A percentile compares a stretch with the other conserved stretches of the same genome.
These are phyloP conservation scores for Aphanomyces astaci DNA, from an alignment of 352 stramenopile genomes.

Conservation along the genomic window DNA sequence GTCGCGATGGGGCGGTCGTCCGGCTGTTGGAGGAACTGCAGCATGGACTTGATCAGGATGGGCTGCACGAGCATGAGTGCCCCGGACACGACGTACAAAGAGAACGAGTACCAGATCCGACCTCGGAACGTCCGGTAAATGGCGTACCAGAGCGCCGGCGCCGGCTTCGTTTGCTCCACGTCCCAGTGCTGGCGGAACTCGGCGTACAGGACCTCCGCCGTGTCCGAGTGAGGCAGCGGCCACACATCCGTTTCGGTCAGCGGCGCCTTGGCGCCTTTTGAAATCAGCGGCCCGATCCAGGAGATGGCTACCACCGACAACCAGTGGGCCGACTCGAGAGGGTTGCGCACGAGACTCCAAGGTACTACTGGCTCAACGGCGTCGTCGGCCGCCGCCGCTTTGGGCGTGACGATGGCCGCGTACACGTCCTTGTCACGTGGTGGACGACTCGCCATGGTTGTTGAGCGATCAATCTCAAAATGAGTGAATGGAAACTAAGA, in stretches of 20 bases:
- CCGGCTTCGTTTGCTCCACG: constrained; percentile 22
- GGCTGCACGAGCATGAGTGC: constrained; percentile 36
- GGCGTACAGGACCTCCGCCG: constrained; percentile 24
- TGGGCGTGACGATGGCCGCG: not conserved
- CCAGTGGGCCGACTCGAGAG: constrained; percentile 33
- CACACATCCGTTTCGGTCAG: constrained; percentile 33
- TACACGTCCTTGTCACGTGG: no score
- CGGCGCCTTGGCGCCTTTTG: constrained; percentile 28
- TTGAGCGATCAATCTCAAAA: no score
- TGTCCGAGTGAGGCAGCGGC: constrained; percentile 25
- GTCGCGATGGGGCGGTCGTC: constrained; percentile 23
- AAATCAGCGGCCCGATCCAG: constrained; percentile 46
- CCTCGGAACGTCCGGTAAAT: constrained; percentile 40
- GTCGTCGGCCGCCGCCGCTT: not conserved
- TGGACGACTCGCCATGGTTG: no score
- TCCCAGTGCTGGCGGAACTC: constrained; percentile 25
- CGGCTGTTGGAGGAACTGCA: constrained; percentile 32
- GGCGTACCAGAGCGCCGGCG: constrained; percentile 36
- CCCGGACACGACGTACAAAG: constrained; percentile 32
- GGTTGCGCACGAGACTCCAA: constrained; percentile 22
- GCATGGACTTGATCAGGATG: constrained; percentile 50
- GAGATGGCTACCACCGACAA: constrained; percentile 44
- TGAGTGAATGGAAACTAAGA: no score
- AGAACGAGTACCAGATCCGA: constrained; percentile 33
- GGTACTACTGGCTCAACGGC: not conserved